phyloP scores from a whole-genome alignment of 1,284 basidiomycete genomes.

The Caloboletus firmus region DNA sequence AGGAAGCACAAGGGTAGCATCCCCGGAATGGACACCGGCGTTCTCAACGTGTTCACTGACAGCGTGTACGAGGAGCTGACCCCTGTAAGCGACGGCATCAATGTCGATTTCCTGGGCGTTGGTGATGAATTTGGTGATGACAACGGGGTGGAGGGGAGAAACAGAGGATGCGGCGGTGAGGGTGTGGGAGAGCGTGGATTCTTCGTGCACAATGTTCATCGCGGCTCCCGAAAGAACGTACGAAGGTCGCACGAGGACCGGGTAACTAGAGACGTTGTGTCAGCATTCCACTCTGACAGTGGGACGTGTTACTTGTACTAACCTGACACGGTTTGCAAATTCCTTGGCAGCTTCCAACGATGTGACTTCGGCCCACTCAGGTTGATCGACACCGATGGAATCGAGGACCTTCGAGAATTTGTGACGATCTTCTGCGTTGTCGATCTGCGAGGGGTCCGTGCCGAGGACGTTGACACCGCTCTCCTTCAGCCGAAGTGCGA shows the following conservation, averaged over 20 bases:
- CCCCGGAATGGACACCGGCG: constrained; percentile 98
- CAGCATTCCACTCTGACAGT: constrained; percentile 12
- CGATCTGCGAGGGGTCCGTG: constrained; percentile 94
- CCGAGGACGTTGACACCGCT: constrained; percentile 92
- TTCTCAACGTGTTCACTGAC: constrained; percentile 99
- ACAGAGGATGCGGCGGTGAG: constrained; percentile 94
- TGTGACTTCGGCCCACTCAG: constrained; percentile 92
- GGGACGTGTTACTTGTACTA: constrained; percentile 15
- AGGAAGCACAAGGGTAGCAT: constrained; percentile 97
- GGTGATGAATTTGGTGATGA: constrained; percentile 98
- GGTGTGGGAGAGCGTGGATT: constrained; percentile 86
- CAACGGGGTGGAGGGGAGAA: constrained; percentile 96
- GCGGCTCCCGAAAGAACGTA: constrained; percentile 99
- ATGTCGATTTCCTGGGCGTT: constrained; percentile 98
- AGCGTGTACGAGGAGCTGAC: constrained; percentile 93
- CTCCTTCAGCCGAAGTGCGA: constrained; percentile 92
- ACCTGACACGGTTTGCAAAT: constrained; percentile 86
- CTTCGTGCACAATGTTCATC: constrained; percentile 99
- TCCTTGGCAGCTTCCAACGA: constrained; percentile 88
- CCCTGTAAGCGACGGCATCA: constrained; percentile 95
- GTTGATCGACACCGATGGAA: constrained; percentile 94
- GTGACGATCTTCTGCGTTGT: constrained; percentile 98
- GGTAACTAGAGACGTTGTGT: constrained; percentile 59
- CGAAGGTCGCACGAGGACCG: constrained; percentile 93
- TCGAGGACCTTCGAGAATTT: constrained; percentile 98